These are phyloP conservation scores for Rubia yunnanensis DNA, from an alignment of 257 asterid genomes.

Conservation along the genomic window DNA sequence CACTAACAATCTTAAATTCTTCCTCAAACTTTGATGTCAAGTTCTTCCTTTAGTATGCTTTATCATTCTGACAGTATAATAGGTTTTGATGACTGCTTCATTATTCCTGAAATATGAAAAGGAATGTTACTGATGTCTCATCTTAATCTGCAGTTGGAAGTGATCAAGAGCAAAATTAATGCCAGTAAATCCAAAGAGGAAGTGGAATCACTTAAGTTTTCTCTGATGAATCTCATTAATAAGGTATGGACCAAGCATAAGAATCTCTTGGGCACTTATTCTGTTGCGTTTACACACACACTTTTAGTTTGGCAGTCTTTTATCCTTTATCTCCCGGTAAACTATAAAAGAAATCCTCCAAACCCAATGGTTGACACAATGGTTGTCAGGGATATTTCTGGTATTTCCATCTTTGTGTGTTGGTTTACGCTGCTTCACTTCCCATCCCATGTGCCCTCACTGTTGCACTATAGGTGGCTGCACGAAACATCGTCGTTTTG, in stretches of 20 bases:
- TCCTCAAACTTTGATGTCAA: neutral
- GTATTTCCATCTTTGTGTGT: too few species aligned
- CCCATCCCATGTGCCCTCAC: too few species aligned
- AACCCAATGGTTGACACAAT: too few species aligned
- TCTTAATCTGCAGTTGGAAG: slow-evolving; percentile 50
- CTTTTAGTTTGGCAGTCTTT: neutral
- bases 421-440: too few species aligned
- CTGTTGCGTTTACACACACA: neutral
- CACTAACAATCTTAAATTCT: neutral
- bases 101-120: neutral
- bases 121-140: neutral
- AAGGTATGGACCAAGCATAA: slow-evolving; percentile 34
- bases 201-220: slow-evolving; percentile 65
- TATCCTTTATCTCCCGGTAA: too few species aligned
- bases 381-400: too few species aligned
- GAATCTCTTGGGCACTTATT: neutral
- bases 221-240: slow-evolving; percentile 69
- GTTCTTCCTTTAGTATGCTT: neutral
- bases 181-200: slow-evolving; percentile 79
- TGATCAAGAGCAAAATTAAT: slow-evolving; percentile 45
- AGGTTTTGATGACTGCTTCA: slow-evolving; percentile 6
- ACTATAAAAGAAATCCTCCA: too few species aligned
- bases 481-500: too few species aligned
- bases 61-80: neutral
- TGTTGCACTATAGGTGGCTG: too few species aligned